phyloP scores from a whole-genome alignment of 2,329 filamentous ascomycete genomes.

The Cercospora sp. region DNA sequence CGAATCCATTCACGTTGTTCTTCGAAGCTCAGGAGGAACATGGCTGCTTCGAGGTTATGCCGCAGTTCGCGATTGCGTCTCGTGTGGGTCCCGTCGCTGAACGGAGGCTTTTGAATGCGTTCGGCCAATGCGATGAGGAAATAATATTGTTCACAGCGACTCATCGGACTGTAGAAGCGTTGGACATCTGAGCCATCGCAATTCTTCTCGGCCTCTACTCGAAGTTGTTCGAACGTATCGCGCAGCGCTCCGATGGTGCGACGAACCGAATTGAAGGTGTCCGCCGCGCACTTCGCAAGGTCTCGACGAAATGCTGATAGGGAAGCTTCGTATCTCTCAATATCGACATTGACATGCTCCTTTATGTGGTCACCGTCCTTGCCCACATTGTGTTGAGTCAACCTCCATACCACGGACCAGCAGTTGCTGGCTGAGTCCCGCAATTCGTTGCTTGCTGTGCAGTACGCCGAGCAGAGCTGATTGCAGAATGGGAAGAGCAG shows the following conservation, averaged over 20 bases:
- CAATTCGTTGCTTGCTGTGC: neutral
- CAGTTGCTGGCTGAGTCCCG: neutral
- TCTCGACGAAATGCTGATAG: neutral
- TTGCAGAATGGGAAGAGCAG: no score
- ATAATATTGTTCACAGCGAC: no score
- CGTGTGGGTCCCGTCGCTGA: neutral
- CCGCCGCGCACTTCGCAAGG: neutral
- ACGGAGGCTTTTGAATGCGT: neutral
- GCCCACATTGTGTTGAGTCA: neutral
- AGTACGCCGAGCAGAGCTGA: no score
- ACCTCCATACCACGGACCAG: neutral
- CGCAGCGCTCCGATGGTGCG: neutral
- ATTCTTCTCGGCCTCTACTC: neutral
- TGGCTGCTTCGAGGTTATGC: neutral
- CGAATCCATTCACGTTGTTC: neutral
- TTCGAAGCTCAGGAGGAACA: neutral
- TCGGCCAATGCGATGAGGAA: neutral
- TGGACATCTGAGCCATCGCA: neutral
- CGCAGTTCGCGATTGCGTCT: neutral
- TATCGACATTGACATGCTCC: neutral
- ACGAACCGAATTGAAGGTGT: neutral
- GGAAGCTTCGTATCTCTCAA: neutral
- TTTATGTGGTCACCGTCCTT: neutral
- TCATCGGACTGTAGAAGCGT: no score
- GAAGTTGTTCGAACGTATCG: neutral